Conservation (phyloP, 106 monocot species). For the Phalaenopsis aphrodite region DNA sequence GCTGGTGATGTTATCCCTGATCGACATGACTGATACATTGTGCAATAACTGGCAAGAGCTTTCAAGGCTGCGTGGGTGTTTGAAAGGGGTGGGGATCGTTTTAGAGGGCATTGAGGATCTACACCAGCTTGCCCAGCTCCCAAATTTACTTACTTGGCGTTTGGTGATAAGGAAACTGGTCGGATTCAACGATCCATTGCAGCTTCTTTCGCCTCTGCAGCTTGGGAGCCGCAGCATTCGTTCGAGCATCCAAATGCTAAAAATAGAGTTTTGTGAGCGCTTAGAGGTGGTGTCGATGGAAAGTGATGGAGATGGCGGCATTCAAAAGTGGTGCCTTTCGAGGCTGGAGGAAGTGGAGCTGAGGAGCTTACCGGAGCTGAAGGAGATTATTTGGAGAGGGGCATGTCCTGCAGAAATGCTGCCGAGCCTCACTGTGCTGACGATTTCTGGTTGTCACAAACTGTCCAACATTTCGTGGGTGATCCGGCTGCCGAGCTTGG, state of each 20-base stretch:
- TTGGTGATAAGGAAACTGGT: background rate
- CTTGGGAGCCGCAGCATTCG: slow-evolving; percentile 9
- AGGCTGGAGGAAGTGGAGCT: slow-evolving; percentile 7
- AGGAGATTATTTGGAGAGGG: slow-evolving; percentile 12
- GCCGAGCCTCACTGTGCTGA: slow-evolving; percentile 5
- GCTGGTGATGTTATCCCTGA: slow-evolving; percentile 1
- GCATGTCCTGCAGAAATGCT: slow-evolving; percentile 1
- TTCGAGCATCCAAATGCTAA: background rate
- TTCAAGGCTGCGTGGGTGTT: background rate
- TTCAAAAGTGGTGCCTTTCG: background rate
- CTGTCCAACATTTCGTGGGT: slow-evolving; percentile 11
- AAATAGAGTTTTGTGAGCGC: background rate
- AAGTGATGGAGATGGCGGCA: background rate
- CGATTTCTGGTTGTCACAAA: background rate
- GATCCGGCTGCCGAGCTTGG: slow-evolving; percentile 6
- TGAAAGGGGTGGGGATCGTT: background rate
- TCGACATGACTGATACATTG: slow-evolving; percentile 8
- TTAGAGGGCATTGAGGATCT: background rate
- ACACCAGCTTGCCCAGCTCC: background rate
- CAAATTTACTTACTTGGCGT: background rate
- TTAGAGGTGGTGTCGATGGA: slow-evolving; percentile 6
- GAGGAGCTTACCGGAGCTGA: background rate
- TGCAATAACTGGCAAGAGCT: slow-evolving; percentile 10
- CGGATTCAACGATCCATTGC: background rate
- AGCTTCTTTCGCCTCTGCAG: background rate